phyloP scores from a whole-genome alignment of 2,329 filamentous ascomycete species.

The Thermomyces lanuginosus region DNA sequence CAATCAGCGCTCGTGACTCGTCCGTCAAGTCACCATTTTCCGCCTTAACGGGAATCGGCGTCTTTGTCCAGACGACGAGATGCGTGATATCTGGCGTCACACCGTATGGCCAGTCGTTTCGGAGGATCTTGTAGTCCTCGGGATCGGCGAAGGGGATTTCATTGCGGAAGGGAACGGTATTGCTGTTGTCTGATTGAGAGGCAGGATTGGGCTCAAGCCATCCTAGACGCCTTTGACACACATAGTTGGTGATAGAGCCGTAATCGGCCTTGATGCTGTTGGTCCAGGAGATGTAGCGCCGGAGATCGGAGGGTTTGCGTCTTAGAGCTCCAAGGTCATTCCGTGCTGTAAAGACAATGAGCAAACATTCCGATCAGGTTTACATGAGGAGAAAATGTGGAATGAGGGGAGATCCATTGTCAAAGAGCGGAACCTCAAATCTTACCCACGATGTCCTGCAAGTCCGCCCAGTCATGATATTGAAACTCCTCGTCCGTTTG shows the following conservation, averaged over 20 bases:
- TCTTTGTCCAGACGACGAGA: constrained; percentile 42
- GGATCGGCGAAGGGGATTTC: constrained; percentile 37
- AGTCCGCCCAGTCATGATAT: constrained; percentile 36
- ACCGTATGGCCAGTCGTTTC: constrained; percentile 50
- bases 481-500: constrained; percentile 38
- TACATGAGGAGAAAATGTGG: neutral
- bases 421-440: constrained; percentile 1
- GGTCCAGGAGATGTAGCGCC: constrained; percentile 45
- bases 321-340: constrained; percentile 41
- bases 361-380: too few relatives aligned
- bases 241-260: constrained; percentile 40
- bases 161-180: constrained; percentile 28
- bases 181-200: neutral
- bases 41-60: constrained; percentile 31
- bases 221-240: constrained; percentile 38
- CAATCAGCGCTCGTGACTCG: constrained; percentile 32
- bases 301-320: constrained; percentile 42
- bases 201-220: constrained; percentile 29
- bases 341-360: constrained; percentile 18
- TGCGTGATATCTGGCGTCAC: constrained; percentile 38
- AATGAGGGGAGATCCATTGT: constrained; percentile 1
- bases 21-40: constrained; percentile 34
- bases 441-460: constrained; percentile 37
- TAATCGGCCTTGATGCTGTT: constrained; percentile 37
- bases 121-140: constrained; percentile 39